Evolutionary conservation across 129 eudicot genomes (phyloP), one percentile per base, ranked within the genome.

Genomic region (Centrapalus pauciflorus): DNA sequence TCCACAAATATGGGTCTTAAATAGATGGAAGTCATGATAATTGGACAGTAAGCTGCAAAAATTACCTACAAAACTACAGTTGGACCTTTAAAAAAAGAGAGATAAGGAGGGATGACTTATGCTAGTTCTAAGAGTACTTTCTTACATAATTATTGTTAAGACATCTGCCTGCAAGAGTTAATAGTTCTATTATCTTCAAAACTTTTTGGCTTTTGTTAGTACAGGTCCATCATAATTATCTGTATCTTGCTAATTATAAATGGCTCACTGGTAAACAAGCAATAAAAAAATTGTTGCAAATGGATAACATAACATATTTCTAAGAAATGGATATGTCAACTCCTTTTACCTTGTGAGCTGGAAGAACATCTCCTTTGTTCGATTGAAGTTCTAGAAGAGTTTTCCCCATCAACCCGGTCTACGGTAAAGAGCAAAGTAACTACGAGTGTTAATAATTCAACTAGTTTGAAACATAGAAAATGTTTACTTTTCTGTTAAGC

Each of bases 371-470:
- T 37, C 92, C 98, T 86, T 93, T 93, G 50, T 84, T 89, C 14
- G 96, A 93, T 69, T 93, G 95, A 69, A 93, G 88, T 78, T 93
- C 98, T 28, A 93, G 82, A 59, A 93, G 95, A 63, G 81, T 75
- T 80, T 93, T 93, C 16, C 98, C 98, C 95, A 93, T 86, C 71
- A 93, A 76, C 26, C 98, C 98, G 17, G 92, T 71, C 98, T 93
- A 84, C 25, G 55, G 7, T 46, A 23, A 33, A 51, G n/a, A 32
- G 27, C 0, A 33, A 19, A 16, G 27, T 23, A 2, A 28, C 9
- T 41, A 28, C 7, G 3, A 65, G 4, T 2, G 0, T 37, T 23
- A 13, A 23, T 1, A 14, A 2, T 30, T 30, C 11, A 27, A 27
- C 9, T 41, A 34, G 4, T 27, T 40, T 19, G 32, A 28, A 12